phyloP scores from a whole-genome alignment of 805 yeast species.

The Ogataea nakhonphanomensis region DNA sequence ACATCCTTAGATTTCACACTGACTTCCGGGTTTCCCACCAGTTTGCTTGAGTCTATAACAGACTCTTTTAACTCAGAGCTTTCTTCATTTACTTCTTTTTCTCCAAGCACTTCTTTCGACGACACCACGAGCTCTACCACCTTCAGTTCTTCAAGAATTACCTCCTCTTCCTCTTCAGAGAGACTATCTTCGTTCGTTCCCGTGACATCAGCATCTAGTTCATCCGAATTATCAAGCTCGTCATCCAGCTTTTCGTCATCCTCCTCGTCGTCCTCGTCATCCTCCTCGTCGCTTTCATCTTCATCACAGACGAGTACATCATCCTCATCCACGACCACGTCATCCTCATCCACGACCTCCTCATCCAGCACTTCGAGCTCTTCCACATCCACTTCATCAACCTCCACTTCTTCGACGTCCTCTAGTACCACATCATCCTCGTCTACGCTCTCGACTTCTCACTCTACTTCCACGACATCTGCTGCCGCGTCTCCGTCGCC shows the following conservation, averaged over 20 bases:
- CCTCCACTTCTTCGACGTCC: conserved; percentile 3
- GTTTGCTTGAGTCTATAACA: no score
- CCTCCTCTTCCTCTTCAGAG: no score
- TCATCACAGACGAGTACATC: conserved; percentile 8
- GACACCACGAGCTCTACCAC: background rate
- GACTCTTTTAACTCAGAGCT: no score
- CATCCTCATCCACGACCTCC: background rate
- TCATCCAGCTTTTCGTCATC: background rate
- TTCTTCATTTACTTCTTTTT: no score
- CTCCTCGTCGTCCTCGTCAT: background rate
- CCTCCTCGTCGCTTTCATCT: conserved; percentile 3
- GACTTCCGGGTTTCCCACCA: no score
- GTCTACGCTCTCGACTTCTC: conserved; percentile 6
- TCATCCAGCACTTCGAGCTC: conserved; percentile 5
- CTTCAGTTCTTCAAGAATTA: background rate
- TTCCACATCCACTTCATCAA: conserved; percentile 13
- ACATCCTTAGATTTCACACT: no score
- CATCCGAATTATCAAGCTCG: background rate
- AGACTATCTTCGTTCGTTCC: no score
- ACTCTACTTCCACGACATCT: conserved; percentile 8
- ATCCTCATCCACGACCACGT: conserved; percentile 11
- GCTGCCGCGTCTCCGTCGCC: conserved; percentile 19
- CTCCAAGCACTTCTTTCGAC: no score
- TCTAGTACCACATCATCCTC: conserved; percentile 6
- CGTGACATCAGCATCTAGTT: no score